A percentile compares a stretch with the other conserved stretches of the same genome.
phyloP scores from a whole-genome alignment of 2,329 filamentous ascomycete genomes.

The Neonectria coccinea region DNA sequence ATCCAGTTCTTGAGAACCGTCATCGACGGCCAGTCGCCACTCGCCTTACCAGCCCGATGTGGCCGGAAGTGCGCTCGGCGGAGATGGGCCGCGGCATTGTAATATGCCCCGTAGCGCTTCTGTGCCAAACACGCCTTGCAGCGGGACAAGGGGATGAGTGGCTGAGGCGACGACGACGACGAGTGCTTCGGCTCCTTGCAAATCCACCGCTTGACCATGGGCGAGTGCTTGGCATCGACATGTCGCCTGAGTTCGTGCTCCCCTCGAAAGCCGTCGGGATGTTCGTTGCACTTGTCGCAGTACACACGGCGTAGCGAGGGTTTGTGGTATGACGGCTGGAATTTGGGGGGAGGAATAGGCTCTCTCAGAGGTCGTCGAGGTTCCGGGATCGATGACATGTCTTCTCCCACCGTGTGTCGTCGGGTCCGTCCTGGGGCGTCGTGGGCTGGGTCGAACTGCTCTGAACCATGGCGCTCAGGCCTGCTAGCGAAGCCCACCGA shows the following conservation, averaged over 20 bases:
- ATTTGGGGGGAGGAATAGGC: constrained; percentile 53
- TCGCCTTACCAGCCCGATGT: constrained; percentile 66
- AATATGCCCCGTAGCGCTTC: constrained; percentile 70
- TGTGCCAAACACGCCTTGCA: constrained; percentile 69
- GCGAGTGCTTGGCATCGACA: constrained; percentile 67
- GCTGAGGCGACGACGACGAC: constrained; percentile 55
- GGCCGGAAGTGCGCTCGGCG: constrained; percentile 69
- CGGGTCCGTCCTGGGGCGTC: constrained; percentile 36
- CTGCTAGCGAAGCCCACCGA: constrained; percentile 25
- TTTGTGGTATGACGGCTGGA: constrained; percentile 60
- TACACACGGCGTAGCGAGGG: constrained; percentile 77
- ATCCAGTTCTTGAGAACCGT: constrained; percentile 70
- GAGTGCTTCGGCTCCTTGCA: constrained; percentile 63
- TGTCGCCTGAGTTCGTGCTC: constrained; percentile 87
- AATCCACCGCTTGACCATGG: constrained; percentile 67
- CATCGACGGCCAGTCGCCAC: constrained; percentile 70
- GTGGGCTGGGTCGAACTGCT: constrained; percentile 27
- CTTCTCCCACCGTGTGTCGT: constrained; percentile 43
- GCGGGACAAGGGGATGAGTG: constrained; percentile 63
- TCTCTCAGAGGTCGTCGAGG: constrained; percentile 54
- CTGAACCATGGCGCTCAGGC: constrained; percentile 31
- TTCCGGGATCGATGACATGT: constrained; percentile 36
- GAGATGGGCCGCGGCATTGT: constrained; percentile 70
- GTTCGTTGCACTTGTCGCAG: constrained; percentile 82
- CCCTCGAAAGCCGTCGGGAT: constrained; percentile 88